These are phyloP conservation scores for Zymoseptoria passerinii DNA, from an alignment of 2,329 filamentous ascomycete genomes.

Conservation along the genomic window DNA sequence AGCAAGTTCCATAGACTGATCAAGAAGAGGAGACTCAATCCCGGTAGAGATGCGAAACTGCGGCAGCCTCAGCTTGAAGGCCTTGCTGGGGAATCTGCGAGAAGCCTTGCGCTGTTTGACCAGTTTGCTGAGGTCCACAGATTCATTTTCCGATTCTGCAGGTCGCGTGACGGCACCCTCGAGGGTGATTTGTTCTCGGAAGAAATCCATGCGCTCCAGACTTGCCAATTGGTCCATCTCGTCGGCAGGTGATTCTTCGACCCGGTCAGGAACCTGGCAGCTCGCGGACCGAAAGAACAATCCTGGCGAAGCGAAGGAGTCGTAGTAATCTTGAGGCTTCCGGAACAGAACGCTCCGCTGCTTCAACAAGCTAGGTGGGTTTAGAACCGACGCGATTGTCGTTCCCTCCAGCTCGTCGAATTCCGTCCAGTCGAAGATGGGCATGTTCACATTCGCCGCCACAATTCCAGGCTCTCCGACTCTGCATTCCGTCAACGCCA, in stretches of 20 bases:
- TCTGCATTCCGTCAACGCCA: conserved; percentile 44
- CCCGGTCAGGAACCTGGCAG: conserved; percentile 18
- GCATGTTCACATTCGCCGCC: conserved; percentile 41
- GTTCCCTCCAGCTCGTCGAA: conserved; percentile 12
- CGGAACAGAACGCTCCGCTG: conserved; percentile 35
- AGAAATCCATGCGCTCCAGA: conserved; percentile 24
- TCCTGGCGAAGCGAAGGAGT: conserved; percentile 43
- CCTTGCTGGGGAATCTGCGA: conserved; percentile 36
- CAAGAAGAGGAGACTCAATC: conserved; percentile 30
- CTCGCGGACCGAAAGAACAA: conserved; percentile 44
- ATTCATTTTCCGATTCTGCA: neutral
- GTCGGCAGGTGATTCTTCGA: conserved; percentile 19
- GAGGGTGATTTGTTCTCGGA: conserved; percentile 18
- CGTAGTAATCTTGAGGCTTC: conserved; percentile 38
- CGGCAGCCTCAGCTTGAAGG: conserved; percentile 34
- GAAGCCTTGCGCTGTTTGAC: conserved; percentile 23
- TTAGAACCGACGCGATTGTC: neutral
- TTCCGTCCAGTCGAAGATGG: conserved; percentile 41
- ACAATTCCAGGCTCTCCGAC: conserved; percentile 33
- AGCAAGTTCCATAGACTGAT: conserved; percentile 36
- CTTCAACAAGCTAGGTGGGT: conserved; percentile 17
- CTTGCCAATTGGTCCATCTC: conserved; percentile 25
- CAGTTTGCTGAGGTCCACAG: neutral
- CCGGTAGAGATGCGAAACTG: conserved; percentile 35
- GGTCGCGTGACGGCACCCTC: conserved; percentile 7